Evolutionary conservation across 345 rosid genomes (phyloP).

Genomic region (Eucalyptus curtisii): DNA sequence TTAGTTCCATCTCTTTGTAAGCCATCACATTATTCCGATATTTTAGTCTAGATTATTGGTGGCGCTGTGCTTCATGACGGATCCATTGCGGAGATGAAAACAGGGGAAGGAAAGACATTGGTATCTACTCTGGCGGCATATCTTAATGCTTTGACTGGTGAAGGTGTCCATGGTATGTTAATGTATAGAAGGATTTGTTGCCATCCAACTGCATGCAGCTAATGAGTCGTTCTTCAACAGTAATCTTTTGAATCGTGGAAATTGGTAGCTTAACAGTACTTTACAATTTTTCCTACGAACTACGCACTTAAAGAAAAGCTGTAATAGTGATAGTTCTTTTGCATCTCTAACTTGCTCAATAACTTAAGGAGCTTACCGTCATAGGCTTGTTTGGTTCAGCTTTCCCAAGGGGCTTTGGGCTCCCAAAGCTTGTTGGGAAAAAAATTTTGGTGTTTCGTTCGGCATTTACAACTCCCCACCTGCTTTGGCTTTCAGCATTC

Average conservation of each 20-base stretch:
- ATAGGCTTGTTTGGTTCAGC: no score
- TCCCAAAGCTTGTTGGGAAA: no score
- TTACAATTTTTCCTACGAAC: neutral
- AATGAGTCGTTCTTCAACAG: neutral
- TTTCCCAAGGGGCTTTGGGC: no score
- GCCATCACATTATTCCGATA: neutral
- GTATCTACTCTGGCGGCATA: constrained; percentile 97
- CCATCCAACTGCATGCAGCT: neutral
- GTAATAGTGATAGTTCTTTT: neutral
- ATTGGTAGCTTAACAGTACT: neutral
- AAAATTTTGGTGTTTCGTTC: no score
- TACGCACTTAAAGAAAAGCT: neutral
- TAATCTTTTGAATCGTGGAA: neutral
- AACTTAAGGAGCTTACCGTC: neutral
- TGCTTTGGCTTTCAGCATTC: no score
- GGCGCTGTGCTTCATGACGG: constrained; percentile 98
- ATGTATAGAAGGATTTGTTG: neutral
- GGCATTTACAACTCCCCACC: no score
- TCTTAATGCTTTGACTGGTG: constrained; percentile 84
- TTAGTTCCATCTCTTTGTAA: neutral
- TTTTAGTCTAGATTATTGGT: constrained; percentile 62
- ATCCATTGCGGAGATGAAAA: constrained; percentile 96
- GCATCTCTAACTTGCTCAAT: neutral
- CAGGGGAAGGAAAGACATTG: constrained; percentile 93
- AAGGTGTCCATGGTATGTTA: constrained; percentile 92